Base-by-base conservation (phyloP, 768 basidiomycete genomes). In the Auriculariales sp. region DNA sequence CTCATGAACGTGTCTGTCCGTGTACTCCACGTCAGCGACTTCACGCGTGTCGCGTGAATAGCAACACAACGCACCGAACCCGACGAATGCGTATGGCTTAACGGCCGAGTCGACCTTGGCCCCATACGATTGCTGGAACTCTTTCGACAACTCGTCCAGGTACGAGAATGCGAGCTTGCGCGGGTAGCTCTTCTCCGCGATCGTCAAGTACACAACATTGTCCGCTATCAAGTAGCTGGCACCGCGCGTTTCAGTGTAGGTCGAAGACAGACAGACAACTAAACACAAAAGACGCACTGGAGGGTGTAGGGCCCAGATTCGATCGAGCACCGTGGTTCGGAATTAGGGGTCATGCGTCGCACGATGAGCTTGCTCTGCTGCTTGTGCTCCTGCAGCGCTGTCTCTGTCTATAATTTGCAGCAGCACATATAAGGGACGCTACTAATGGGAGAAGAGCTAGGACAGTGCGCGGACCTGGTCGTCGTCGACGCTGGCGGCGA, bases 41-140 rank as follows among this genome's bases (percentile, higher is more conserved):
- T 28, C 4, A 3, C 22, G 27, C 54, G 7, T 11, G 32, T 11
- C n/a, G 3, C 32, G 47, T 29, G 14, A 14, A n/a, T 33, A 47
- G 30, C 30, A 35, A 39, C 33, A 53, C 29, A 22, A 70, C 87
- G 56, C 58, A 93, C 92, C 92, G 58, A 99, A 99, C 44, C 95
- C 92, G 52, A 98, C 86, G 62, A 98, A 98, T 24, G 95, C 94
- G 63, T 99, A 99, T n/a, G 95, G 95, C 64, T 94, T 90, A 55
- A 90, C 78, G 15, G 85, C 84, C 15, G 78, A 74, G 58, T 97
- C 94, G 17, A 98, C 89, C 64, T 91, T 94, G 4, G 87, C 72
- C 9, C 91, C 95, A 64, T 98, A 99, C 4, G 86, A 86, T 47
- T 78, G 77, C 32, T 83, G 76, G 61, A 99, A 99, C 66, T 99